A percentile compares a stretch with the other conserved stretches of the same genome.
phyloP scores from a whole-genome alignment of 805 yeast genomes.

The Schwanniomyces sp. region DNA sequence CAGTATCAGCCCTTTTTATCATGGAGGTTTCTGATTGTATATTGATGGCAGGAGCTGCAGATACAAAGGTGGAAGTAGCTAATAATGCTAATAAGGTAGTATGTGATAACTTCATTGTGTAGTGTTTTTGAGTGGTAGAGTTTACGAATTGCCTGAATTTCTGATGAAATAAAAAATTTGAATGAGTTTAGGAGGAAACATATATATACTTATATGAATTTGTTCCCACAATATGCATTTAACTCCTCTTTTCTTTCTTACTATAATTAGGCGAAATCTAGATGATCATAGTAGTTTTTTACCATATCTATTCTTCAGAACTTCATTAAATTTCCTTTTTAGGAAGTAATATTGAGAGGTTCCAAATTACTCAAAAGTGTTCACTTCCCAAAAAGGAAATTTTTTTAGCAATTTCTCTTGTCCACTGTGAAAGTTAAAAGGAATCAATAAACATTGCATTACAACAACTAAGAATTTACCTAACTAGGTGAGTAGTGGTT shows the following conservation, averaged over 20 bases:
- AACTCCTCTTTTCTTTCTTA: background rate
- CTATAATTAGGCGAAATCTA: background rate
- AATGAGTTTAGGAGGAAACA: background rate
- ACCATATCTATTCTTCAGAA: background rate
- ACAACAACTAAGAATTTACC: background rate
- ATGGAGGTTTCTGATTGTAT: conserved; percentile 17
- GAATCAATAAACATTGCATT: background rate
- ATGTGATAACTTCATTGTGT: conserved; percentile 40
- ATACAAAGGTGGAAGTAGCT: conserved; percentile 35
- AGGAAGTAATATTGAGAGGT: conserved; percentile 17
- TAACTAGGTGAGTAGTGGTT: background rate
- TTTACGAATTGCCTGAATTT: background rate
- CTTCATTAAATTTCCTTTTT: conserved; percentile 16
- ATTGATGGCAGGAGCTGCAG: conserved; percentile 30
- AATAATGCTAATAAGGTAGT: conserved; percentile 40
- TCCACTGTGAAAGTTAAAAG: background rate
- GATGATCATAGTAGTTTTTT: background rate
- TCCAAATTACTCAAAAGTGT: background rate
- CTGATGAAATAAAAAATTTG: background rate
- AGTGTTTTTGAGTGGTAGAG: background rate
- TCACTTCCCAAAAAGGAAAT: conserved; percentile 19
- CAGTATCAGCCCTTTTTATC: conserved; percentile 36
- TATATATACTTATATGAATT: background rate
- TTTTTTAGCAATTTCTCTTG: conserved; percentile 1
- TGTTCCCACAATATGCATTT: too few species aligned